These are phyloP conservation scores for Candida pseudoglaebosa DNA, from an alignment of 805 yeast species.

Conservation along the genomic window DNA sequence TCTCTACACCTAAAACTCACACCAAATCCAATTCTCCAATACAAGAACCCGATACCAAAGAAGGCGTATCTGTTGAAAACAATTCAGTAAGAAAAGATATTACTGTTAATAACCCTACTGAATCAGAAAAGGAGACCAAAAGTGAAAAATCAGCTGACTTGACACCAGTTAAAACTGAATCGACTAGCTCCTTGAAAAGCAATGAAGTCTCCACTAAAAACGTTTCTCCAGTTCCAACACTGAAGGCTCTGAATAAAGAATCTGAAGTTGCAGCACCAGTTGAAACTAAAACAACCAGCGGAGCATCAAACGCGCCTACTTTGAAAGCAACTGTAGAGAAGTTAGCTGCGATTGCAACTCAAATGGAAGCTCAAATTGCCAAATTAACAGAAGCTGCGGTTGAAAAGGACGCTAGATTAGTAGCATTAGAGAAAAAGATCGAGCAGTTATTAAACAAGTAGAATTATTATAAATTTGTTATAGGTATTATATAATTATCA, in stretches of 20 bases:
- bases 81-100: too few species aligned
- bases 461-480: neutral
- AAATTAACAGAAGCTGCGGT: constrained; percentile 49
- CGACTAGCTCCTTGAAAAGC: too few species aligned
- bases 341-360: constrained; percentile 52
- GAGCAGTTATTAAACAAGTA: constrained; percentile 47
- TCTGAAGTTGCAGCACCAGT: constrained; percentile 7
- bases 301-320: constrained; percentile 47
- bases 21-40: too few species aligned
- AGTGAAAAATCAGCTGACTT: neutral
- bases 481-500: constrained; percentile 1
- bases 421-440: constrained; percentile 56
- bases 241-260: constrained; percentile 9
- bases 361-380: constrained; percentile 53
- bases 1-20: constrained; percentile 3
- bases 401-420: constrained; percentile 64
- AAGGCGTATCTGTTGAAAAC: constrained; percentile 5
- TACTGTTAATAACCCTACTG: neutral
- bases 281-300: constrained; percentile 20
- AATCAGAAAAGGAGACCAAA: neutral
- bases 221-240: constrained; percentile 3
- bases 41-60: constrained; percentile 1
- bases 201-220: constrained; percentile 8
- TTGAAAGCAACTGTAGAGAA: constrained; percentile 70
- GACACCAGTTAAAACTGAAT: constrained; percentile 8